Conservation (phyloP, 257 asterid genomes). For the Gardenia jasminoides region DNA sequence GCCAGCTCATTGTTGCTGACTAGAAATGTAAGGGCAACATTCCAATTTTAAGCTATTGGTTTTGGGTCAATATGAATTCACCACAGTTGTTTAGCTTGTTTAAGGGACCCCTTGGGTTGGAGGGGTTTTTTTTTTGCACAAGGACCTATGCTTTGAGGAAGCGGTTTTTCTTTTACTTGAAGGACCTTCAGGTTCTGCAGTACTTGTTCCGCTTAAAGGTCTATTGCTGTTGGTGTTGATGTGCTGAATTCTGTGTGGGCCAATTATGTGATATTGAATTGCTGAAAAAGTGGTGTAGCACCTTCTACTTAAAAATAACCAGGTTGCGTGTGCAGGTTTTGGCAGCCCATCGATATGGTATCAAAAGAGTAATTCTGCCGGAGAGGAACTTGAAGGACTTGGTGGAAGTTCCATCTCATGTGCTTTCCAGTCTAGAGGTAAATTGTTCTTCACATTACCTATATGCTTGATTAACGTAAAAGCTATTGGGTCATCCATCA, state of each 20-base stretch:
- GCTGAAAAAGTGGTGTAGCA: not conserved
- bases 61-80: not conserved
- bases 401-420: conserved; percentile 90
- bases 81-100: not conserved
- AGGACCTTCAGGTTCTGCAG: not conserved
- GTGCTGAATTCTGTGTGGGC: not conserved
- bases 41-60: not conserved
- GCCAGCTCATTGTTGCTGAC: not conserved
- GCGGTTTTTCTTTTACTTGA: not conserved
- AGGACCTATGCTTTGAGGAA: no score
- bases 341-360: conserved; percentile 94
- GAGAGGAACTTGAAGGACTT: conserved; percentile 93
- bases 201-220: not conserved
- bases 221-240: not conserved
- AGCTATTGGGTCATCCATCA: not conserved
- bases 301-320: conserved; percentile 2
- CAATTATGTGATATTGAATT: not conserved
- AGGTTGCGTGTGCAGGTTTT: conserved; percentile 57
- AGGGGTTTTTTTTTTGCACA: not conserved
- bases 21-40: not conserved
- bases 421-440: conserved; percentile 86
- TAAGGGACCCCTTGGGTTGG: not conserved
- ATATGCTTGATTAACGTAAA: conserved; percentile 10
- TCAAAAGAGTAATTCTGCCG: conserved; percentile 93
- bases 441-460: conserved; percentile 3